A percentile compares a stretch with the other conserved stretches of the same genome.
Conservation (phyloP, 2,329 filamentous ascomycete species). For the Aspergillus aculeatus region DNA sequence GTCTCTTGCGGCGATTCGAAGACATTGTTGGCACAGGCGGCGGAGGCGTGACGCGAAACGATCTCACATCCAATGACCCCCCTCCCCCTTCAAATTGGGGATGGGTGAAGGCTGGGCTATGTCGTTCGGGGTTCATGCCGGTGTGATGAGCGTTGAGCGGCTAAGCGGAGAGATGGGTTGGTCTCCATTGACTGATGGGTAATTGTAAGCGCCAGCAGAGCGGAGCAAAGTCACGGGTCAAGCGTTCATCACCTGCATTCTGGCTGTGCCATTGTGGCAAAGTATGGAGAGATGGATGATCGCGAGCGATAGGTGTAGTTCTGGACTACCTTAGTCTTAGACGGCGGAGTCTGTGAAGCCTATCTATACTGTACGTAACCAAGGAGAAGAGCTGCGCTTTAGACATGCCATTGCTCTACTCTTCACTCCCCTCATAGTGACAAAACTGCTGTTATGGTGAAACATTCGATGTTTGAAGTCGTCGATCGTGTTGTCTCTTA, state of each 20-base stretch:
- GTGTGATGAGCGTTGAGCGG: neutral
- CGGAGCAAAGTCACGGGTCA: neutral
- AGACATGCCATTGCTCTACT: too few relatives aligned
- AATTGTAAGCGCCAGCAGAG: neutral
- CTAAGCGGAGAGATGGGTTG: neutral
- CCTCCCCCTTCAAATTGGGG: neutral
- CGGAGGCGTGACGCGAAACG: neutral
- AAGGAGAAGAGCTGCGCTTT: too few relatives aligned
- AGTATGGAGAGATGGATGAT: too few relatives aligned
- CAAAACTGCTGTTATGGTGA: too few relatives aligned
- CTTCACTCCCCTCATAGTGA: too few relatives aligned
- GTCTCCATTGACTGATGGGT: neutral
- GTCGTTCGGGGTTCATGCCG: neutral
- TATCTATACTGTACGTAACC: too few relatives aligned
- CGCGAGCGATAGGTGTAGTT: neutral
- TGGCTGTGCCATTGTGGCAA: neutral
- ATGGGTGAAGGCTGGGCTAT: neutral
- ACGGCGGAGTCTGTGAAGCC: neutral
- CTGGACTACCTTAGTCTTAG: too few relatives aligned
- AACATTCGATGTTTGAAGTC: too few relatives aligned
- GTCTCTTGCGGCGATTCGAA: neutral
- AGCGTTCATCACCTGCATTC: neutral
- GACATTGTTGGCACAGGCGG: neutral
- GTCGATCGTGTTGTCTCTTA: too few relatives aligned
- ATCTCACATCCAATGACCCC: neutral